These are phyloP conservation scores for Gossypium stocksii DNA, from an alignment of 345 rosid species.

Conservation along the genomic window DNA sequence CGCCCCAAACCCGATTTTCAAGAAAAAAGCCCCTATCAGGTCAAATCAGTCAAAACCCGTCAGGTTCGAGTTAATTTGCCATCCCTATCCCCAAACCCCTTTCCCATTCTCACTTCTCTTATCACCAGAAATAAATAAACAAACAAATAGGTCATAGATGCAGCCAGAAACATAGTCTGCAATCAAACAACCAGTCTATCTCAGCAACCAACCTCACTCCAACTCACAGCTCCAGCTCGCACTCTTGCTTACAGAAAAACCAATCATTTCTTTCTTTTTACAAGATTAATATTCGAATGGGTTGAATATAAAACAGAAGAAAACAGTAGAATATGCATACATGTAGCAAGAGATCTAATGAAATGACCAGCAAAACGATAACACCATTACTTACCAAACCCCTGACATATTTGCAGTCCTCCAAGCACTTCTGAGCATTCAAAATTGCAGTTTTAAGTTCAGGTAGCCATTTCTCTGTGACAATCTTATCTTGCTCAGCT, in stretches of 20 bases:
- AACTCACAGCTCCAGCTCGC: neutral
- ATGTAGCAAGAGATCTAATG: neutral
- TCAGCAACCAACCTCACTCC: neutral
- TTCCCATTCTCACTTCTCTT: neutral
- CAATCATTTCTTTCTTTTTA: neutral
- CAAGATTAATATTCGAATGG: neutral
- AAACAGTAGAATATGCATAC: neutral
- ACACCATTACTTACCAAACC: constrained; percentile 65
- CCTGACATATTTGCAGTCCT: constrained; percentile 72
- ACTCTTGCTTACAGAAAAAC: neutral
- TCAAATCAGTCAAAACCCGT: too few relatives aligned
- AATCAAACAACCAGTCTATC: neutral
- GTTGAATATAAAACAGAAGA: neutral
- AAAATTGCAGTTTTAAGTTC: constrained; percentile 64
- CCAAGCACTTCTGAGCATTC: constrained; percentile 66
- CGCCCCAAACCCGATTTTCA: too few relatives aligned
- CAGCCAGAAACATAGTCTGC: too few relatives aligned
- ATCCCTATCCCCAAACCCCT: neutral
- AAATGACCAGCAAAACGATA: neutral
- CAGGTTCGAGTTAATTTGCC: too few relatives aligned
- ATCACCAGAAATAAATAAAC: neutral
- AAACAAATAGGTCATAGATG: neutral
- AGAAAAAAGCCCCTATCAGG: too few relatives aligned
- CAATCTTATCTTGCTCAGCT: constrained; percentile 71
- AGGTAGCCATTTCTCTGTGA: constrained; percentile 80